phyloP scores from a whole-genome alignment of 1,284 basidiomycete species.

The Sparassis latifolia region DNA sequence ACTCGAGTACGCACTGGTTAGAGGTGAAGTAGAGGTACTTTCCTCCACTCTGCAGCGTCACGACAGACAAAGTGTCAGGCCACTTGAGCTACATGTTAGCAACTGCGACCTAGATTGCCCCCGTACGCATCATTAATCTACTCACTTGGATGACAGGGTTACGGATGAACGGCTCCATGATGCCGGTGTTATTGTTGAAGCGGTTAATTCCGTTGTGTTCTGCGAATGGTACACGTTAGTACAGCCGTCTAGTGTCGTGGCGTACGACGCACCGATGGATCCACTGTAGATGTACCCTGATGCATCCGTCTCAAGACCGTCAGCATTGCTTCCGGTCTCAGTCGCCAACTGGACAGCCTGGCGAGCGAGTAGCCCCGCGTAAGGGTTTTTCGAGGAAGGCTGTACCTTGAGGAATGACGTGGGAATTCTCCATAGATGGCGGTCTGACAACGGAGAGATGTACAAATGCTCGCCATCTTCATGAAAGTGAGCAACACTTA shows the following conservation, averaged over 20 bases:
- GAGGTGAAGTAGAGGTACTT: conserved; percentile 14
- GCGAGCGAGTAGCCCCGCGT: conserved; percentile 13
- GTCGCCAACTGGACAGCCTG: conserved; percentile 18
- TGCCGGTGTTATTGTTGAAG: conserved; percentile 20
- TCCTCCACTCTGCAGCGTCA: conserved; percentile 9
- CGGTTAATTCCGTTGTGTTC: conserved; percentile 24
- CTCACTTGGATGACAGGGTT: conserved; percentile 21
- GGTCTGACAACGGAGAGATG: conserved; percentile 20
- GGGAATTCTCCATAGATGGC: conserved; percentile 23
- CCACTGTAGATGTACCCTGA: conserved; percentile 23
- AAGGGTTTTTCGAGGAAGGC: conserved; percentile 15
- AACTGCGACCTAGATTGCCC: background rate
- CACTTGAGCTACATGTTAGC: conserved; percentile 4
- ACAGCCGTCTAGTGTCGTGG: background rate
- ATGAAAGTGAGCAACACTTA: too few species aligned
- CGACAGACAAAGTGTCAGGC: conserved; percentile 15
- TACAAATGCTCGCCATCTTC: conserved; percentile 22
- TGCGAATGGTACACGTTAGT: background rate
- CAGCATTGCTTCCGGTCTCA: conserved; percentile 19
- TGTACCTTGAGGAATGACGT: conserved; percentile 19
- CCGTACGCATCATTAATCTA: background rate
- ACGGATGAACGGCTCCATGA: conserved; percentile 22
- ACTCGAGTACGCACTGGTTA: conserved; percentile 12
- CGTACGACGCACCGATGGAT: conserved; percentile 9
- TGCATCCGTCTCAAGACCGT: conserved; percentile 23